A percentile compares a stretch with the other conserved stretches of the same genome.
Conservation (phyloP, 306 rosid genomes). For the Crataegus laevigata region DNA sequence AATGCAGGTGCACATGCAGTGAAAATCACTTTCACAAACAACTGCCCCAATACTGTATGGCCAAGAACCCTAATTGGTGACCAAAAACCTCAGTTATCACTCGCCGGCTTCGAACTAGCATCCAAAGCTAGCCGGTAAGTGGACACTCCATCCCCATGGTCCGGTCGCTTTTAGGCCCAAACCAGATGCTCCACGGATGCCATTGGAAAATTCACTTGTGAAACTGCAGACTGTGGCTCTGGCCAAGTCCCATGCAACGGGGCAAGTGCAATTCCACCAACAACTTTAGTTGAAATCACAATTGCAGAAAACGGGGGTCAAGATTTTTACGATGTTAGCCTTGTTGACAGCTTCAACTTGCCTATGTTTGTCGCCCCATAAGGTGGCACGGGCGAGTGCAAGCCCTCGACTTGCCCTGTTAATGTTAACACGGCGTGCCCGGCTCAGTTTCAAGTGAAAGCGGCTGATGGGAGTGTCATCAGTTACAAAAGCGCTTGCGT, state of each 20-base stretch:
- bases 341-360: conserved; percentile 68
- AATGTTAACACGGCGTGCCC: conserved; percentile 50
- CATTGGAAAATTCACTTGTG: conserved; percentile 44
- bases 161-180: conserved; percentile 62
- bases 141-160: conserved; percentile 41
- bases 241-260: conserved; percentile 45
- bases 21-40: conserved; percentile 12
- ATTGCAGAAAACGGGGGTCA: conserved; percentile 39
- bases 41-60: conserved; percentile 14
- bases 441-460: conserved; percentile 17
- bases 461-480: not conserved
- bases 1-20: not conserved
- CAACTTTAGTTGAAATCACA: conserved; percentile 53
- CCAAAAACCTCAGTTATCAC: not conserved
- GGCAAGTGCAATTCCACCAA: conserved; percentile 33
- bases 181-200: conserved; percentile 44
- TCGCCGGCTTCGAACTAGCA: conserved; percentile 15
- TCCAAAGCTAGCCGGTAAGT: not conserved
- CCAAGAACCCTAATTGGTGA: conserved; percentile 14
- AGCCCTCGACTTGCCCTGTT: conserved; percentile 36
- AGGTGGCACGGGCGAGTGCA: conserved; percentile 42
- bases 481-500: not conserved
- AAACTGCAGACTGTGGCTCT: conserved; percentile 59
- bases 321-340: conserved; percentile 66
- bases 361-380: conserved; percentile 41